Evolutionary conservation across 164 flowering plant genomes (phyloP), one percentile per base, ranked within the genome.

Genomic region (Vitis riparia): DNA sequence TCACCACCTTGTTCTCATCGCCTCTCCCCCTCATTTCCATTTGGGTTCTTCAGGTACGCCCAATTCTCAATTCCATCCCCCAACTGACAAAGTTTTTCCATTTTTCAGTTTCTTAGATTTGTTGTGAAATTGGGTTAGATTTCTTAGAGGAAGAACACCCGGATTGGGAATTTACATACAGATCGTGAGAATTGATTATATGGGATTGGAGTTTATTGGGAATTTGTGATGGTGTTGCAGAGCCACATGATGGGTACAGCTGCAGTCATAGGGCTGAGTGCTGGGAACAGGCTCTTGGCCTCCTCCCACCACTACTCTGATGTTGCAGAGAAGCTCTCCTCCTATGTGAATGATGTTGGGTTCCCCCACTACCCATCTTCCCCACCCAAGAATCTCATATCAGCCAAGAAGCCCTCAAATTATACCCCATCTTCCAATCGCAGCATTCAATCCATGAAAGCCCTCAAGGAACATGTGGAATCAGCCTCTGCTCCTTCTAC

Each of bases 271-370:
- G 97, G 97, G 49, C 81, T 92, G 44, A 85, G 87, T 66, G 73
- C 94, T 16, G 97, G 96, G 61, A 90, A 91, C 75, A 85, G 93
- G 74, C 78, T 94, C 19, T 77, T 91, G 78, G 83, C 85, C 73
- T 90, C 97, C 13, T 83, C 93, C 51, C 83, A 70, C 65, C 82
- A 71, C 72, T 84, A 83, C 68, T 86, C 92, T 59, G 97, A 90
- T 68, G 9, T 85, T 62, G 63, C 80, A 1, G 98, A 91, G 44
- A 90, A 85, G 79, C 68, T 88, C 14, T 61, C 79, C 8, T 67
- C 79, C 8, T 67, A 74, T 72, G 75, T 70, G 71, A 82, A 81
- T 62, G 91, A 86, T 71, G 70, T 72, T 66, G 87, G 86, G 56
- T 14, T 60, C 3, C 19, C 75, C 63, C 82, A 77, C 6, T 71